phyloP scores from a whole-genome alignment of 768 basidiomycete genomes.

The Lentinula boryana region DNA sequence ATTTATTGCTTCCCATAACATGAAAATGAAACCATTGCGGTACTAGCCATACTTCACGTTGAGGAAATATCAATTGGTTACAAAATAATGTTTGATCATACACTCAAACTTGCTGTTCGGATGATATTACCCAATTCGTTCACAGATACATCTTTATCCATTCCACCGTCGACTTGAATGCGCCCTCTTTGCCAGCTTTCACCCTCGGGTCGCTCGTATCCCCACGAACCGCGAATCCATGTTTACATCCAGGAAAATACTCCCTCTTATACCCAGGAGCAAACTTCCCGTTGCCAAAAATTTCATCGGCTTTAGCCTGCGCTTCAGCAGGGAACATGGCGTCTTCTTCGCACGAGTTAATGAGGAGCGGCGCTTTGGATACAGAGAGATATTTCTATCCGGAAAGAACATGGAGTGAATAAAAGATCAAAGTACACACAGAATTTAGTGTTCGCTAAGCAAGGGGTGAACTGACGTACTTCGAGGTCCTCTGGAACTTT shows the following conservation, averaged over 20 bases:
- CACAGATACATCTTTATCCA: slow-evolving; percentile 24
- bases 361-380: slow-evolving; percentile 33
- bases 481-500: slow-evolving; percentile 25
- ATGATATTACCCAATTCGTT: neutral
- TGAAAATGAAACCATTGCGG: no score
- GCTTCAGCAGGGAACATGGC: slow-evolving; percentile 23
- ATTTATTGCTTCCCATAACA: no score
- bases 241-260: slow-evolving; percentile 15
- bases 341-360: slow-evolving; percentile 34
- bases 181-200: slow-evolving; percentile 33
- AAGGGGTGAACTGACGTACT: neutral
- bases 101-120: no score
- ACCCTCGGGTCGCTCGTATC: slow-evolving; percentile 17
- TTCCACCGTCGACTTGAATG: slow-evolving; percentile 30
- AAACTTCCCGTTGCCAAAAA: slow-evolving; percentile 26
- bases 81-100: no score
- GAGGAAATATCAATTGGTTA: no score
- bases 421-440: neutral
- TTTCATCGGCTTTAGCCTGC: slow-evolving; percentile 26
- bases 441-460: neutral
- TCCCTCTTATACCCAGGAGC: slow-evolving; percentile 28
- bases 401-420: no score
- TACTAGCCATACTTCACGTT: no score
- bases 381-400: slow-evolving; percentile 24
- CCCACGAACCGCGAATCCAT: slow-evolving; percentile 26